A percentile compares a stretch with the other conserved stretches of the same genome.
Conservation (phyloP, 352 stramenopile genomes). For the Phytopythium montanum region DNA sequence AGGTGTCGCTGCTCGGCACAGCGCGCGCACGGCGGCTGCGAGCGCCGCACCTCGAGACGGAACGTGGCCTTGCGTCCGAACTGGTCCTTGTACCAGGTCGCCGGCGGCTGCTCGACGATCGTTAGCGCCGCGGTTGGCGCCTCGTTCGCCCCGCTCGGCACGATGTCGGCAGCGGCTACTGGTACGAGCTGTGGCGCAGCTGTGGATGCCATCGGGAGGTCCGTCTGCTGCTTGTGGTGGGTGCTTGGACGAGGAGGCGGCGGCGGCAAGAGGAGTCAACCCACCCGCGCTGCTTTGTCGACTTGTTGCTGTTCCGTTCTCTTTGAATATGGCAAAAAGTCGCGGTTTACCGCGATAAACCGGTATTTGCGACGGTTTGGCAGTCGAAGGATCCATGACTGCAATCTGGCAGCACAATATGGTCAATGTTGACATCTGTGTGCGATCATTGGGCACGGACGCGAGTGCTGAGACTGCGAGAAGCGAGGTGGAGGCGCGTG, state of each 20-base stretch:
- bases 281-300: neutral
- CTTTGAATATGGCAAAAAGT: too few species aligned
- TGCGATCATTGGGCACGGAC: too few species aligned
- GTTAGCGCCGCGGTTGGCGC: slow-evolving; percentile 24
- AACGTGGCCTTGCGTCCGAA: slow-evolving; percentile 76
- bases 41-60: slow-evolving; percentile 36
- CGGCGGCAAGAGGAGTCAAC: neutral
- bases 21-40: slow-evolving; percentile 23
- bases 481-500: too few species aligned
- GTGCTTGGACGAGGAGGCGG: too few species aligned
- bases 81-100: slow-evolving; percentile 80
- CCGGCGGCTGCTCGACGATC: slow-evolving; percentile 54
- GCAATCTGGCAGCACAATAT: too few species aligned
- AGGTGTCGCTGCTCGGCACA: slow-evolving; percentile 55
- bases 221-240: too few species aligned
- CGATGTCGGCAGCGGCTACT: neutral
- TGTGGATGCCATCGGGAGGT: neutral
- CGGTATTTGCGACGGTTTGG: too few species aligned
- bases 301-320: too few species aligned
- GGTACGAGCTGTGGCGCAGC: neutral
- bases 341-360: too few species aligned
- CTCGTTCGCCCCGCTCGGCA: neutral
- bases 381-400: too few species aligned
- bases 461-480: neutral
- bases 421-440: too few species aligned